These are phyloP conservation scores for Erysimum cheiranthoides DNA, from an alignment of 345 rosid species.

Conservation along the genomic window DNA sequence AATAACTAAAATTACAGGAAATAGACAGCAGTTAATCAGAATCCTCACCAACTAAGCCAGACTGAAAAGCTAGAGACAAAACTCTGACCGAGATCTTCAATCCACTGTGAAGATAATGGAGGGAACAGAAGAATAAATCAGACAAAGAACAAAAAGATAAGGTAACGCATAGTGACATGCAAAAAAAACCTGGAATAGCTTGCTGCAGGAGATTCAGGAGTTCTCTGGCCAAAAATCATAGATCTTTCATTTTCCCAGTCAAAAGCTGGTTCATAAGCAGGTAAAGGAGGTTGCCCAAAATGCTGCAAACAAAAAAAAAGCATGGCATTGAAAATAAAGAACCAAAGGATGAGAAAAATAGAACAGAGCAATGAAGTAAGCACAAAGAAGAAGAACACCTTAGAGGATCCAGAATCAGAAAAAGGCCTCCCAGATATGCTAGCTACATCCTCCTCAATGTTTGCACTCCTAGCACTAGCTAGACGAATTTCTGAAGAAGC, in stretches of 20 bases:
- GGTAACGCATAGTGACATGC: conserved; percentile 5
- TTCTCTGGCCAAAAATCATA: conserved; percentile 90
- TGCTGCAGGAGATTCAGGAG: conserved; percentile 71
- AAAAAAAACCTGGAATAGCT: conserved; percentile 67
- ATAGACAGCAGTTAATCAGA: conserved; percentile 24
- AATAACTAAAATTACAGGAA: conserved; percentile 30
- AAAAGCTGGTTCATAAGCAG: conserved; percentile 99
- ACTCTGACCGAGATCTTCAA: conserved; percentile 96
- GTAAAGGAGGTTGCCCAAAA: conserved; percentile 90
- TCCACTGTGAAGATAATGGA: conserved; percentile 60
- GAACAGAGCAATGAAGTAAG: background rate
- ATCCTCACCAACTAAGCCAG: conserved; percentile 85
- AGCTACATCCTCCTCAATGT: conserved; percentile 72
- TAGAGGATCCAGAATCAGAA: conserved; percentile 55
- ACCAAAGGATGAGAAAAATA: background rate
- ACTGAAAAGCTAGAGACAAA: conserved; percentile 82
- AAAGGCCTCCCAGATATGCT: conserved; percentile 84
- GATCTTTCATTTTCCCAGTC: conserved; percentile 99
- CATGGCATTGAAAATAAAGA: conserved; percentile 12
- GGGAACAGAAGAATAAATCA: conserved; percentile 14
- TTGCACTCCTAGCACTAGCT: conserved; percentile 73
- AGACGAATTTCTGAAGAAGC: conserved; percentile 74
- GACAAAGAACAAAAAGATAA: background rate
- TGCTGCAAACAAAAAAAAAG: conserved; percentile 56
- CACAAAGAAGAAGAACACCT: conserved; percentile 52